Percentiles rank a stretch among this genome's conserved stretches.
phyloP scores from a whole-genome alignment of 371 early-diverging fungal species.

The Phascolomyces articulosus region DNA sequence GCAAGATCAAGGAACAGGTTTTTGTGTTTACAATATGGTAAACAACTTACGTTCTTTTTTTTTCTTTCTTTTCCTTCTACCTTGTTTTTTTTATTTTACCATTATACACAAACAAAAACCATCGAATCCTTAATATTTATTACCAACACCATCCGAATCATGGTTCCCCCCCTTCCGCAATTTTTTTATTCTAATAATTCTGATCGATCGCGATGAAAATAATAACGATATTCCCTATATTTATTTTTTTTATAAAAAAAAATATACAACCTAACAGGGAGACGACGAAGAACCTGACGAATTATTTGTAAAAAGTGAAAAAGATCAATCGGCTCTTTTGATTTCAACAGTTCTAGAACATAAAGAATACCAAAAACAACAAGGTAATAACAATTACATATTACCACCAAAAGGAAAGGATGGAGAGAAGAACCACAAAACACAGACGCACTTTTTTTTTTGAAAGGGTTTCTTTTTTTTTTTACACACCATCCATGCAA shows the following conservation, averaged over 20 bases:
- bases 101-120: not conserved
- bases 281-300: constrained; percentile 57
- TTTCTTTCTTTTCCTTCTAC: not conserved
- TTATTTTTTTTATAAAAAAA: no score
- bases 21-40: constrained; percentile 61
- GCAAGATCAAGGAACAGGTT: constrained; percentile 86
- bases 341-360: constrained; percentile 64
- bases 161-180: not conserved
- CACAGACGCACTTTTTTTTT: no score
- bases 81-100: constrained; percentile 15
- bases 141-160: no score
- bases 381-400: constrained; percentile 77
- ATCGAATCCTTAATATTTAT: no score
- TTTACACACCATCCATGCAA: constrained; percentile 28
- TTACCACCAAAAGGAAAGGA: no score
- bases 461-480: constrained; percentile 24
- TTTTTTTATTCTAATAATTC: constrained; percentile 18
- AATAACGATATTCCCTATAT: not conserved
- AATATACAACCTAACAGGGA: constrained; percentile 17
- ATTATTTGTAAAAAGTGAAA: constrained; percentile 66
- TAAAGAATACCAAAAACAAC: constrained; percentile 78
- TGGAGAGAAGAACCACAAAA: no score
- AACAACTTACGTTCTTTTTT: not conserved
- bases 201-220: constrained; percentile 20
- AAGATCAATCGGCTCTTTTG: constrained; percentile 66